Conservation (phyloP, 2,329 filamentous ascomycete genomes). For the Clarireedia homoeocarpa region DNA sequence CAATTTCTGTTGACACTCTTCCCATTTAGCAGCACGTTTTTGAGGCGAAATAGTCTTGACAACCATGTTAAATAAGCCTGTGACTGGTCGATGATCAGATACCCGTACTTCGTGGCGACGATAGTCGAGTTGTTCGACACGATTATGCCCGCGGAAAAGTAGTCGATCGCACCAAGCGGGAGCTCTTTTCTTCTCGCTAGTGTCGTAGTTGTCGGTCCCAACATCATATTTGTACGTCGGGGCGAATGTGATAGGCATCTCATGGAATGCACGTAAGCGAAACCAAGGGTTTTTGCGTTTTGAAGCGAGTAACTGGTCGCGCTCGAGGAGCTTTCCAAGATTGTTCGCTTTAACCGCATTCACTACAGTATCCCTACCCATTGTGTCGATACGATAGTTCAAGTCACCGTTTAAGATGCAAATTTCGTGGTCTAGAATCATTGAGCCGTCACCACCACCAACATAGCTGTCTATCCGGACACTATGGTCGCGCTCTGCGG, state of each 20-base stretch:
- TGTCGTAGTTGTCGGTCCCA: conserved; percentile 87
- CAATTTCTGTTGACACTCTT: conserved; percentile 67
- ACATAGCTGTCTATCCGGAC: conserved; percentile 71
- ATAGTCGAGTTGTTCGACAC: conserved; percentile 84
- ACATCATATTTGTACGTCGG: conserved; percentile 99
- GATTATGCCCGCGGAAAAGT: conserved; percentile 72
- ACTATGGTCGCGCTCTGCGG: conserved; percentile 58
- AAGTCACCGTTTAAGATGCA: conserved; percentile 93
- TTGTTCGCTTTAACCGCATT: conserved; percentile 76
- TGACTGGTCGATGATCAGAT: conserved; percentile 90
- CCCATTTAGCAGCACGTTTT: conserved; percentile 58
- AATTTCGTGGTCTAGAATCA: conserved; percentile 97
- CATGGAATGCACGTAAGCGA: conserved; percentile 80
- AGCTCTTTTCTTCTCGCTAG: conserved; percentile 85
- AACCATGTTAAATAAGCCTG: conserved; percentile 71
- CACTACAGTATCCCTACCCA: conserved; percentile 88
- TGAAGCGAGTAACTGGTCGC: conserved; percentile 87
- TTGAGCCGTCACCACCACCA: conserved; percentile 86
- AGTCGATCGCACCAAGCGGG: conserved; percentile 96
- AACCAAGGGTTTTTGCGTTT: conserved; percentile 85
- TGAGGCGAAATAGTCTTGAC: conserved; percentile 73
- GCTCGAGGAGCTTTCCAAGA: conserved; percentile 76
- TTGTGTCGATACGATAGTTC: conserved; percentile 97
- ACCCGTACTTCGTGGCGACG: conserved; percentile 80
- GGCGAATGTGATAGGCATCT: conserved; percentile 82